phyloP scores from a whole-genome alignment of 371 early-diverging fungal species.

The Circinella minor region DNA sequence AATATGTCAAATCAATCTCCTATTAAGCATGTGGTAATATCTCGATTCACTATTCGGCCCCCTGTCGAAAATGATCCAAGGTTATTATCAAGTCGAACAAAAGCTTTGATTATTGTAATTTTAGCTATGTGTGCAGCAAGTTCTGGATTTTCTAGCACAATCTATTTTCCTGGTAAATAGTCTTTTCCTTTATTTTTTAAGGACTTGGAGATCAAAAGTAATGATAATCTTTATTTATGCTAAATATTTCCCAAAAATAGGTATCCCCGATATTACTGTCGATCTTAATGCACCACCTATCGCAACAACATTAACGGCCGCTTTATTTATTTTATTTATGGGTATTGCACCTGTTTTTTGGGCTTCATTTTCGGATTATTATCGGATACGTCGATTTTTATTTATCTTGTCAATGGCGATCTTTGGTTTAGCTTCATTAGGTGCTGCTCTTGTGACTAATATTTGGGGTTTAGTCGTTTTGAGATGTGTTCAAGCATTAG shows the following conservation, averaged over 20 bases:
- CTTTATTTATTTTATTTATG: slow-evolving; percentile 60
- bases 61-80: slow-evolving; percentile 38
- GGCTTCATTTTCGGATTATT: slow-evolving; percentile 38
- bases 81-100: slow-evolving; percentile 14
- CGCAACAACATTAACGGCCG: slow-evolving; percentile 57
- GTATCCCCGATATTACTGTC: slow-evolving; percentile 16
- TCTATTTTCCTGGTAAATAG: slow-evolving; percentile 30
- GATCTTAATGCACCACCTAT: slow-evolving; percentile 55
- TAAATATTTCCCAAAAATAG: neutral
- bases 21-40: neutral
- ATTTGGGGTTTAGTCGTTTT: slow-evolving; percentile 66
- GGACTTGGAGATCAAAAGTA: neutral
- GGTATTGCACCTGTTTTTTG: slow-evolving; percentile 68
- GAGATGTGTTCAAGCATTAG: slow-evolving; percentile 72
- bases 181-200: too few species aligned
- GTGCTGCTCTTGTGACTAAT: slow-evolving; percentile 63
- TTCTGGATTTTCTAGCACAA: slow-evolving; percentile 35
- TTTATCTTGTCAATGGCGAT: slow-evolving; percentile 61
- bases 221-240: neutral
- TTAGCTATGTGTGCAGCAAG: slow-evolving; percentile 26
- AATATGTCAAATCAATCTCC: neutral
- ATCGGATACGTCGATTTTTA: slow-evolving; percentile 57
- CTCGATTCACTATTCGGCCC: slow-evolving; percentile 24
- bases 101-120: slow-evolving; percentile 26
- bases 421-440: slow-evolving; percentile 68